Percentiles rank a stretch among this genome's conserved stretches.
phyloP scores from a whole-genome alignment of 768 basidiomycete species.

The Lactifluus piperatus region DNA sequence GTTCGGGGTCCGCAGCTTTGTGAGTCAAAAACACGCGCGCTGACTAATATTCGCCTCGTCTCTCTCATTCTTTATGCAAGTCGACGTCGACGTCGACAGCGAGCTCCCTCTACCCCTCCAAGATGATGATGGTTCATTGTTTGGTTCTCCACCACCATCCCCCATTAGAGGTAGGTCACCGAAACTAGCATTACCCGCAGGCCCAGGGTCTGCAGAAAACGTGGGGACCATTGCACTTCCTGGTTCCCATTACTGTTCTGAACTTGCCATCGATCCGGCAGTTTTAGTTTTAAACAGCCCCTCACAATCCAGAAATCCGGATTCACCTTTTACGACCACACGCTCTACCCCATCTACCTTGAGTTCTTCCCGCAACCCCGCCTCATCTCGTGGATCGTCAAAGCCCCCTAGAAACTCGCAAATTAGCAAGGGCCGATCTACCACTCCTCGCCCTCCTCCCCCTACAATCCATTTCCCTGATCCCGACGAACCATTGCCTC shows the following conservation, averaged over 20 bases:
- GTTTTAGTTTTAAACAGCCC: slow-evolving; percentile 46
- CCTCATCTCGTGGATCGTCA: not conserved
- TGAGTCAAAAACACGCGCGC: not conserved
- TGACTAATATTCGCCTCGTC: not conserved
- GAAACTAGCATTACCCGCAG: slow-evolving; percentile 52
- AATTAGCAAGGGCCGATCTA: slow-evolving; percentile 31
- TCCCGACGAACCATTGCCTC: slow-evolving; percentile 49
- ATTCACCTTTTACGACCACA: slow-evolving; percentile 27
- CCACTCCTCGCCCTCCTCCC: slow-evolving; percentile 35
- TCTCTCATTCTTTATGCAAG: slow-evolving; percentile 16
- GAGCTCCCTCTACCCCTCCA: slow-evolving; percentile 4
- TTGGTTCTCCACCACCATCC: slow-evolving; percentile 70
- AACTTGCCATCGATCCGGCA: slow-evolving; percentile 76
- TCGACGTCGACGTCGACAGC: slow-evolving; percentile 16
- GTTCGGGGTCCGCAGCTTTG: too few species aligned
- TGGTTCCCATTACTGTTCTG: slow-evolving; percentile 86
- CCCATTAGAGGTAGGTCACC: slow-evolving; percentile 46
- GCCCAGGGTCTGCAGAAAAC: slow-evolving; percentile 55
- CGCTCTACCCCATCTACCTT: slow-evolving; percentile 9
- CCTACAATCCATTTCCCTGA: slow-evolving; percentile 57
- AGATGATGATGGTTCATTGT: slow-evolving; percentile 50
- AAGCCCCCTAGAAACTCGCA: slow-evolving; percentile 22
- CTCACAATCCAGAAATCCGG: slow-evolving; percentile 25
- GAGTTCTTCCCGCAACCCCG: slow-evolving; percentile 18
- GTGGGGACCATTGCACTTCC: slow-evolving; percentile 98